Evolutionary conservation across 1,284 basidiomycete genomes (phyloP), one percentile per base, ranked within the genome.

Genomic region (Pseudozyma pruni): DNA sequence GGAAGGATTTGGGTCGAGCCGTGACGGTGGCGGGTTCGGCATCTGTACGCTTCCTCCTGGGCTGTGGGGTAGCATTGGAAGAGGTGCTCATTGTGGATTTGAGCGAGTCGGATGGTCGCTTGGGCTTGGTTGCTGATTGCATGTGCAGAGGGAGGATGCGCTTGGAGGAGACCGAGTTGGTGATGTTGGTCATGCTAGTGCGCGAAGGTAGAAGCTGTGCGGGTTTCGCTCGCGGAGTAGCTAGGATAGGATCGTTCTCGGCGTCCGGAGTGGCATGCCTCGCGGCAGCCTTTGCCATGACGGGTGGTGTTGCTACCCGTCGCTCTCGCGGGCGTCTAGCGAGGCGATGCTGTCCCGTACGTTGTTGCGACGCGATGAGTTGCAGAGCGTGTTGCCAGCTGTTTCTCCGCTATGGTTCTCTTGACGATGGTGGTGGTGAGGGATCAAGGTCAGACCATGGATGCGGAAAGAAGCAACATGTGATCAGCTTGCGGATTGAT

Each of bases 151-250:
- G 51, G 6, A 62, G 50, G 38, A 62, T 69, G 22, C 59, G 58
- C 20, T 70, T 63, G 22, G 67, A 58, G 14, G 51, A 31, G 20
- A 51, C 23, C 17, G 67, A 63, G 44, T 70, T 70, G 20, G 67
- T 64, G 47, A 70, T 70, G 56, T 60, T 70, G 39, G 39, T 43
- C 67, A 70, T 59, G 56, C 60, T 64, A 11, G 35, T 52, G 10
- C 67, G 52, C 8, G 57, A 38, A 11, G 48, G 19, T n/a, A 60
- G 8, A 20, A 51, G 34, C 3, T 51, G 55, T 5, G 43, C 29
- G 3, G 57, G 16, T 23, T 56, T 67, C 17, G 63, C 47, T 22
- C 41, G 41, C 23, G 52, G 63, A 17, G 63, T 67, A n/a, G 63
- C 56, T 27, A 67, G 46, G 20, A 33, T 41, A 14, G 39, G 38